Conservation (phyloP, 257 asterid species). For the Echium plantagineum region DNA sequence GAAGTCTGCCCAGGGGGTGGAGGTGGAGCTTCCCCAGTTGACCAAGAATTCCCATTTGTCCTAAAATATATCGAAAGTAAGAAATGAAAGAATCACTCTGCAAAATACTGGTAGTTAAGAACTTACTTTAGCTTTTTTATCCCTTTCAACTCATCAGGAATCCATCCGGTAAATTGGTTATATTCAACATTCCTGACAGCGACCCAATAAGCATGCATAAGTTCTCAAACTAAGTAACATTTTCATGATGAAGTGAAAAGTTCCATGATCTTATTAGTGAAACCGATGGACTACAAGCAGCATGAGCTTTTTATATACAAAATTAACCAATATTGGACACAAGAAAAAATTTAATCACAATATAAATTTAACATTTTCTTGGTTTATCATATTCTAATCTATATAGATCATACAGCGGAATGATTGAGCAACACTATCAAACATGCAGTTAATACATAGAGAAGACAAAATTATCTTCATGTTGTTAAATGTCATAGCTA, state of each 20-base stretch:
- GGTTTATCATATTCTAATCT: too few relatives aligned
- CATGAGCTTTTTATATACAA: too few relatives aligned
- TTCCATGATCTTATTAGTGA: neutral
- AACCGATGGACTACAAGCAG: neutral
- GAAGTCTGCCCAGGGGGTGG: slow-evolving; percentile 45
- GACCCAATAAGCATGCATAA: slow-evolving; percentile 3
- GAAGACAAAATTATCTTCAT: too few relatives aligned
- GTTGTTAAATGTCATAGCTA: too few relatives aligned
- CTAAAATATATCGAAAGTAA: slow-evolving; percentile 16
- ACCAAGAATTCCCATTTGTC: slow-evolving; percentile 50
- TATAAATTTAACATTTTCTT: too few relatives aligned
- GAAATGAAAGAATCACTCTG: slow-evolving; percentile 5
- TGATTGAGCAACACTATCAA: too few relatives aligned
- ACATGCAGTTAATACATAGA: too few relatives aligned
- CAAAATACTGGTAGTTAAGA: slow-evolving; percentile 6
- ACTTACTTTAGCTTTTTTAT: slow-evolving; percentile 35
- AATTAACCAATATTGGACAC: too few relatives aligned
- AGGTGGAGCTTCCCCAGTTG: slow-evolving; percentile 50
- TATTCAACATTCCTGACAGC: slow-evolving; percentile 38
- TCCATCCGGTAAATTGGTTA: slow-evolving; percentile 46
- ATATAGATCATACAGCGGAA: too few relatives aligned
- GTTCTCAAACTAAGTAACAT: neutral
- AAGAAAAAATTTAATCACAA: too few relatives aligned
- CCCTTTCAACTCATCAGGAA: slow-evolving; percentile 35
- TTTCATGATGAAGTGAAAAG: neutral